Percentiles rank a stretch among this genome's conserved stretches.
Conservation (phyloP, 305 asterid genomes). For the Solanum hybrid region DNA sequence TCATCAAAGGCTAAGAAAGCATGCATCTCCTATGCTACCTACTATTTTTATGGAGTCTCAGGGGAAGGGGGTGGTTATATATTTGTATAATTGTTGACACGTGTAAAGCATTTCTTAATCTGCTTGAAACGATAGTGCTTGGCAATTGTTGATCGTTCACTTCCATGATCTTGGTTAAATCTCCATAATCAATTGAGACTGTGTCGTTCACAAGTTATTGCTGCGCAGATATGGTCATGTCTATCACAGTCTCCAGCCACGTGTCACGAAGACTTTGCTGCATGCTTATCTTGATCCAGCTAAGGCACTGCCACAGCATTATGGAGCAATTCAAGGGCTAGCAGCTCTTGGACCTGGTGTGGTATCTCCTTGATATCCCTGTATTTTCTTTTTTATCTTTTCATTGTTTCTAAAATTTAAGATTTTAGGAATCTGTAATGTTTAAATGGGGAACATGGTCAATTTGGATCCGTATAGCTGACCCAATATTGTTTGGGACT, state of each 20-base stretch:
- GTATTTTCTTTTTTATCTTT: not conserved
- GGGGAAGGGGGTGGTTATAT: not conserved
- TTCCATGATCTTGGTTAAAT: not conserved
- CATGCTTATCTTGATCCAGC: slow-evolving; percentile 81
- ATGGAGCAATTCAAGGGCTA: slow-evolving; percentile 96
- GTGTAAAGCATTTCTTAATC: not conserved
- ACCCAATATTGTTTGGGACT: not conserved
- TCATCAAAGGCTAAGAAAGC: not conserved
- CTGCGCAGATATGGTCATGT: slow-evolving; percentile 69
- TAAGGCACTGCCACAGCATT: slow-evolving; percentile 87
- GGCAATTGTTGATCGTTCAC: not conserved
- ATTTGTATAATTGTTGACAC: not conserved
- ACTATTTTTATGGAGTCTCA: not conserved
- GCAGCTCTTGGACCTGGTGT: slow-evolving; percentile 88
- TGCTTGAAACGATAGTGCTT: not conserved
- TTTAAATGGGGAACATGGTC: not conserved
- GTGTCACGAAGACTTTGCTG: slow-evolving; percentile 70
- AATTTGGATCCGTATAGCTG: not conserved
- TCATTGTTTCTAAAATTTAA: not conserved
- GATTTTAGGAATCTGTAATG: slow-evolving; percentile 1
- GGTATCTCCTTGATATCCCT: slow-evolving; percentile 38
- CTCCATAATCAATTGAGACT: not conserved
- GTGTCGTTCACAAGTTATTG: not conserved
- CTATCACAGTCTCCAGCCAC: slow-evolving; percentile 80
- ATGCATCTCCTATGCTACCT: not conserved